A percentile compares a stretch with the other conserved stretches of the same genome.
Evolutionary conservation across 306 rosid species (phyloP).

Genomic region (Cucurbita argyrosperma): DNA sequence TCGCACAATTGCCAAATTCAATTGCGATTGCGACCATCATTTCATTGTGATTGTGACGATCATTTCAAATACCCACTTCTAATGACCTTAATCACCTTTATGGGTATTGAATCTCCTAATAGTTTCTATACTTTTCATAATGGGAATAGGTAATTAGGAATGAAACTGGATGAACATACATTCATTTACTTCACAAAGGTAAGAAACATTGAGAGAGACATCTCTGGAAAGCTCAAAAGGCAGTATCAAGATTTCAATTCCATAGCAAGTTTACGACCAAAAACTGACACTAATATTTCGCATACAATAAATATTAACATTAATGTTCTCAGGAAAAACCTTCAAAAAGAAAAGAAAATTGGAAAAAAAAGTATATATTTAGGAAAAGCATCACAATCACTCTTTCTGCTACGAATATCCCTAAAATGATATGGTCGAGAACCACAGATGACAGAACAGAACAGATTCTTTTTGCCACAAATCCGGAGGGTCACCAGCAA

Average conservation of each 20-base stretch:
- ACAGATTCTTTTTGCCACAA: background rate
- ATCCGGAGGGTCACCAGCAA: constrained; percentile 3
- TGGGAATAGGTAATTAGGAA: too few relatives aligned
- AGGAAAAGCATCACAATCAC: constrained; percentile 9
- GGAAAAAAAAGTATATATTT: background rate
- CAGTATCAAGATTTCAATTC: background rate
- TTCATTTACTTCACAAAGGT: background rate
- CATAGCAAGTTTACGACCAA: constrained; percentile 5
- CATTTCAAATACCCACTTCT: too few relatives aligned
- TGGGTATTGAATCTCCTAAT: too few relatives aligned
- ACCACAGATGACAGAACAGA: constrained; percentile 2
- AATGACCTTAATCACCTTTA: too few relatives aligned
- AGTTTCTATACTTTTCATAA: too few relatives aligned
- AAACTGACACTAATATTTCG: constrained; percentile 12
- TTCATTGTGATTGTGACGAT: too few relatives aligned
- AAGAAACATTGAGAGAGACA: background rate
- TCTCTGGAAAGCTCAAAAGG: background rate
- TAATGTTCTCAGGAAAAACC: constrained; percentile 7
- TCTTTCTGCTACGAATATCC: constrained; percentile 2
- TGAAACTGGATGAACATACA: too few relatives aligned
- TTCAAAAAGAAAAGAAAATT: background rate
- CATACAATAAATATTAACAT: constrained; percentile 13
- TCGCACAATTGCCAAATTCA: too few relatives aligned
- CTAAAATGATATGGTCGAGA: constrained; percentile 5
- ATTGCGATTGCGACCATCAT: too few relatives aligned